These are phyloP conservation scores for Xylaria castorea DNA, from an alignment of 495 filamentous ascomycete species.

Conservation along the genomic window DNA sequence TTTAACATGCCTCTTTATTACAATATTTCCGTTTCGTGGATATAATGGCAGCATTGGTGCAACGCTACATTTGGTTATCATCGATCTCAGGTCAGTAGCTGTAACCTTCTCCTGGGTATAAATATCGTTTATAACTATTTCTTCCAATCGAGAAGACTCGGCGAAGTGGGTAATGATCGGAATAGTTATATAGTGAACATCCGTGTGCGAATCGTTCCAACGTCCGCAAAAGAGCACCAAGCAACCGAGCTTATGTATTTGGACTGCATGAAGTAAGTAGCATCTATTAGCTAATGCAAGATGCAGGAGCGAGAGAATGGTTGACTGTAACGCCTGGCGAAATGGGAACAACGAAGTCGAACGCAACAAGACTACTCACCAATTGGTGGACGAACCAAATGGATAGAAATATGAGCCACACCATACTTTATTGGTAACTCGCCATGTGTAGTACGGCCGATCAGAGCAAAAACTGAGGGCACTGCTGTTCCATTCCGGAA, in stretches of 20 bases:
- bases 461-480: too few relatives aligned
- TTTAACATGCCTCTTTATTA: too few relatives aligned
- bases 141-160: too few relatives aligned
- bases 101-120: not conserved
- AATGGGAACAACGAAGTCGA: too few relatives aligned
- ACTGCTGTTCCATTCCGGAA: too few relatives aligned
- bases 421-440: too few relatives aligned
- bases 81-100: not conserved
- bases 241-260: not conserved
- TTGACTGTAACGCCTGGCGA: too few relatives aligned
- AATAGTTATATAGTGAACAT: not conserved
- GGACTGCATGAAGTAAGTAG: not conserved
- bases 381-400: too few relatives aligned
- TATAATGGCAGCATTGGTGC: not conserved
- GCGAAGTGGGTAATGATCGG: not conserved
- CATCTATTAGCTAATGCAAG: not conserved
- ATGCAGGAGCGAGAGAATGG: not conserved
- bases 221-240: not conserved
- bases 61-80: not conserved
- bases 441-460: too few relatives aligned
- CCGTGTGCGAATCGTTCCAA: not conserved
- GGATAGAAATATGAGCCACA: too few relatives aligned
- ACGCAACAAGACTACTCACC: too few relatives aligned
- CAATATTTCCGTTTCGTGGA: not conserved
- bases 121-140: not conserved